These are phyloP conservation scores for Cucumis hystrix DNA, from an alignment of 306 rosid species.

Conservation along the genomic window DNA sequence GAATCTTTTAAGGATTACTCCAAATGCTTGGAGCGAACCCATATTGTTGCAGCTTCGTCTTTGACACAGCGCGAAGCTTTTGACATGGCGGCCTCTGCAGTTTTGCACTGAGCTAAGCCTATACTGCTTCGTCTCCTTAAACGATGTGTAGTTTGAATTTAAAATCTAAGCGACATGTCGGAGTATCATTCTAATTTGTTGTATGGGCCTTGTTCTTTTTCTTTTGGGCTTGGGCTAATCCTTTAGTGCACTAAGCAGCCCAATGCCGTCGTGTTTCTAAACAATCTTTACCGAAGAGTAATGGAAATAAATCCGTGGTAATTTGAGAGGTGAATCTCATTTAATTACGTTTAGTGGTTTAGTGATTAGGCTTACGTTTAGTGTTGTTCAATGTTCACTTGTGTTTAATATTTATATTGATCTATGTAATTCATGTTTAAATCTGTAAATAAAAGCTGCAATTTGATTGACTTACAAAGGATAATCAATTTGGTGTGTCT, in stretches of 20 bases:
- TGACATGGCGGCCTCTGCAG: slow-evolving; percentile 6
- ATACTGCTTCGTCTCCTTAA: too few relatives aligned
- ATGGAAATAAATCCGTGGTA: too few relatives aligned
- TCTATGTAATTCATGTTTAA: too few relatives aligned
- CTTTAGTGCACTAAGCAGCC: not conserved
- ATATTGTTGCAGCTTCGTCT: slow-evolving; percentile 7
- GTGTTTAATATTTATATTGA: too few relatives aligned
- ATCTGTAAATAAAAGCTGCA: too few relatives aligned
- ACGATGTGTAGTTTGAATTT: slow-evolving; percentile 1
- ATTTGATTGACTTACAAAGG: too few relatives aligned
- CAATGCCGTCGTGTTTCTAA: not conserved
- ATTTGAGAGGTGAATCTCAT: too few relatives aligned
- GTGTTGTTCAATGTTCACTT: too few relatives aligned
- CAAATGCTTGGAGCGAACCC: slow-evolving; percentile 32
- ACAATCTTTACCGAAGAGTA: too few relatives aligned
- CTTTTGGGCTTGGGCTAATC: not conserved
- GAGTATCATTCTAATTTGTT: not conserved
- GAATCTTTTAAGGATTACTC: slow-evolving; percentile 28
- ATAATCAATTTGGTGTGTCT: too few relatives aligned
- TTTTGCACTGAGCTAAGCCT: not conserved
- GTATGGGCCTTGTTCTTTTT: not conserved
- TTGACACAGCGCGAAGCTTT: not conserved
- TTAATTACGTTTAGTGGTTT: too few relatives aligned
- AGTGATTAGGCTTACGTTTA: too few relatives aligned
- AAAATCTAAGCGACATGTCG: not conserved